Evolutionary conservation across 2,329 filamentous ascomycete genomes (phyloP).

Genomic region (Fusarium nodosum): DNA sequence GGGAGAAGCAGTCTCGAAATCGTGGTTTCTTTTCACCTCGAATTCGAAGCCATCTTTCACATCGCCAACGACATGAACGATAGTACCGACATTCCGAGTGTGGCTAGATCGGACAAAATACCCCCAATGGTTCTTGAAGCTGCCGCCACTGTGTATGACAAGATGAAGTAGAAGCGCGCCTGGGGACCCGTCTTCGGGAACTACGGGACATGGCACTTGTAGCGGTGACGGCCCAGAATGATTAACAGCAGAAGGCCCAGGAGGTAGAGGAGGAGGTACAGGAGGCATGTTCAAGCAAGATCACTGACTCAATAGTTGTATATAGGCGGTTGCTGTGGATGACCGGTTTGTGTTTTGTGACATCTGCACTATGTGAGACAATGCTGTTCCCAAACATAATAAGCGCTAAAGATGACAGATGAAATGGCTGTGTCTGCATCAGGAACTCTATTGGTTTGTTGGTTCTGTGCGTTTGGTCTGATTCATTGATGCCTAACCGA

Average conservation of each 20-base stretch:
- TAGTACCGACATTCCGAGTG: fast-evolving
- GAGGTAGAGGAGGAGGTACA: background rate
- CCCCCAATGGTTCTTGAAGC: conserved; percentile 11
- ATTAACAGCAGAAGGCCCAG: fast-evolving
- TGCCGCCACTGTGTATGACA: background rate
- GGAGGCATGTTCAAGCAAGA: background rate
- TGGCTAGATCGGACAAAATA: background rate
- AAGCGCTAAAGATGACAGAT: background rate
- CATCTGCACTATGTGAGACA: fast-evolving
- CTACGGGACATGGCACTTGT: background rate
- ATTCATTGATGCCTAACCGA: background rate
- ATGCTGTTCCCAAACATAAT: background rate
- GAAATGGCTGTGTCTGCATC: background rate
- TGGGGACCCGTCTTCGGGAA: fast-evolving
- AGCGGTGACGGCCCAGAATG: background rate
- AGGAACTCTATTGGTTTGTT: background rate
- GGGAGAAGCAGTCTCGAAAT: background rate
- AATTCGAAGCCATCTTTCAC: conserved; percentile 3
- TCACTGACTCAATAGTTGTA: background rate
- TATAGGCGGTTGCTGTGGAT: background rate
- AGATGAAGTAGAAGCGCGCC: background rate
- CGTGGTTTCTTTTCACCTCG: background rate
- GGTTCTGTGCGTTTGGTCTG: fast-evolving
- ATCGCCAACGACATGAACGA: background rate
- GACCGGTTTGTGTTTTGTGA: fast-evolving